Evolutionary conservation across 352 stramenopile species (phyloP).

Genomic region (Elongisporangium prolatum): DNA sequence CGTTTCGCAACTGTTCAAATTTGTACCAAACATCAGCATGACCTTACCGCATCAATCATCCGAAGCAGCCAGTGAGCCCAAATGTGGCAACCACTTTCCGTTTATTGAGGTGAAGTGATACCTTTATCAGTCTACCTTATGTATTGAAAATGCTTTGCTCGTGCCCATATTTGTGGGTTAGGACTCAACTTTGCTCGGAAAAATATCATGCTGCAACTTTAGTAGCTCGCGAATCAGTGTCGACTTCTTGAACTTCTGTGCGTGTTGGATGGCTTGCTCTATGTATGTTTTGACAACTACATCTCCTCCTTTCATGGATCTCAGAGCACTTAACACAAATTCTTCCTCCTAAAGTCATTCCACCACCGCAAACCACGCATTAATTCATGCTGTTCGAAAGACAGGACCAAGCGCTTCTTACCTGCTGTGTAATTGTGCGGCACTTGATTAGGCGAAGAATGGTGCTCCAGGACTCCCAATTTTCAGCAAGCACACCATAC

Average conservation of each 20-base stretch:
- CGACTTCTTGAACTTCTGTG: constrained; percentile 67
- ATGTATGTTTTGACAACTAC: constrained; percentile 68
- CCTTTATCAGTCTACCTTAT: background rate
- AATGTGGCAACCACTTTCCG: too few relatives aligned
- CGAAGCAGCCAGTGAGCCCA: too few relatives aligned
- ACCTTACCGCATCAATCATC: too few relatives aligned
- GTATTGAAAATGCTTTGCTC: background rate
- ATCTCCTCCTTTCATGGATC: constrained; percentile 66
- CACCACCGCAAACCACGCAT: background rate
- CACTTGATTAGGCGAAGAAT: constrained; percentile 78
- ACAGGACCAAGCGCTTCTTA: constrained; percentile 11
- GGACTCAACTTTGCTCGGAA: background rate
- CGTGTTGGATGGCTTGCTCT: constrained; percentile 52
- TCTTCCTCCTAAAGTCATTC: constrained; percentile 56
- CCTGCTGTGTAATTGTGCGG: constrained; percentile 63
- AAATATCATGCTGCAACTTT: constrained; percentile 30
- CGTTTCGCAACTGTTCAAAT: background rate
- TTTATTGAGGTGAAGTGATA: background rate
- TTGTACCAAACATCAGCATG: background rate
- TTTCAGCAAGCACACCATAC: constrained; percentile 77
- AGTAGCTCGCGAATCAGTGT: constrained; percentile 44
- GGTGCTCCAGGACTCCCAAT: constrained; percentile 83
- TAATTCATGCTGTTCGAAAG: background rate
- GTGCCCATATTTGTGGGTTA: background rate
- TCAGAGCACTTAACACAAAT: constrained; percentile 67